Conservation (phyloP, 148 eudicot genomes). For the Spergularia bocconei region DNA sequence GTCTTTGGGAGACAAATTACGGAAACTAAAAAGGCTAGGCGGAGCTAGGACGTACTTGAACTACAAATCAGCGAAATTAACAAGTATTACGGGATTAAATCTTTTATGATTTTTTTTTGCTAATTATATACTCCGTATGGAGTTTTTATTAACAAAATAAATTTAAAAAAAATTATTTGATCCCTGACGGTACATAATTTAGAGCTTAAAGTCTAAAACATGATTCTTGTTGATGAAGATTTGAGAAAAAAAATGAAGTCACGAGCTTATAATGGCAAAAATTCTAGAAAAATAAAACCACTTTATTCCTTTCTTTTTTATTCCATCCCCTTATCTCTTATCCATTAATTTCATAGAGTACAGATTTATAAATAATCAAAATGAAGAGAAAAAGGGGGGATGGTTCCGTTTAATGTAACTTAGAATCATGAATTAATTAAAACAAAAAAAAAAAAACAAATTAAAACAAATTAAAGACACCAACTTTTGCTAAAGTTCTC, state of each 20-base stretch:
- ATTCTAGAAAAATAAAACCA: conserved; percentile 7
- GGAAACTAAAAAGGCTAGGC: too few relatives aligned
- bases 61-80: too few relatives aligned
- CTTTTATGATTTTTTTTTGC: too few relatives aligned
- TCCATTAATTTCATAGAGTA: conserved; percentile 6
- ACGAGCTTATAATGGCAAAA: background rate
- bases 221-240: conserved; percentile 12
- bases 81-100: too few relatives aligned
- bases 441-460: too few relatives aligned
- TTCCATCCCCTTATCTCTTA: conserved; percentile 14
- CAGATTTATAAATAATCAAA: too few relatives aligned
- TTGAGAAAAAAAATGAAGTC: background rate
- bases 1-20: too few relatives aligned
- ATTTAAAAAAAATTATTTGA: too few relatives aligned
- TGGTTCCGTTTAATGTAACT: conserved; percentile 12
- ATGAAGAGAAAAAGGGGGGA: background rate
- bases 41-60: too few relatives aligned
- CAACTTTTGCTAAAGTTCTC: background rate
- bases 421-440: conserved; percentile 4
- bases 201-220: background rate
- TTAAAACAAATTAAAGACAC: background rate
- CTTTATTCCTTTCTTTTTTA: background rate
- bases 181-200: too few relatives aligned
- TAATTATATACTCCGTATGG: too few relatives aligned
- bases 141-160: too few relatives aligned